Evolutionary conservation across 768 basidiomycete species (phyloP).

Genomic region (Rhodotorula kratochvilovae): DNA sequence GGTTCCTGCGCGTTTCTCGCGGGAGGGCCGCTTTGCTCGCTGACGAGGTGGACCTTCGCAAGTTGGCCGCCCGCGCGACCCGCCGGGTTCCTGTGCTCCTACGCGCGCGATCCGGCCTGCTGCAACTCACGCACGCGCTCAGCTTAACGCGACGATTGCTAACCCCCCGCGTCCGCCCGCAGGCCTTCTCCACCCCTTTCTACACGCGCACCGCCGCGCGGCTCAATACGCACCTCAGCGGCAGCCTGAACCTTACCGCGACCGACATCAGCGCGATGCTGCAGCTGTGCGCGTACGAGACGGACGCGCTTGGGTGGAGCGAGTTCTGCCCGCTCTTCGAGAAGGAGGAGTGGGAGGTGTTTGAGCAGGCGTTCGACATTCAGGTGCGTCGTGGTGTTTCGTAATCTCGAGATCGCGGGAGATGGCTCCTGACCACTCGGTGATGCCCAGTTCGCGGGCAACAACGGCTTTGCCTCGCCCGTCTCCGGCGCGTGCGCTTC

Average conservation of each 20-base stretch:
- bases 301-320: conserved; percentile 44
- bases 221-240: conserved; percentile 37
- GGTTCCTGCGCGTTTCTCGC: too few species aligned
- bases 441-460: conserved; percentile 51
- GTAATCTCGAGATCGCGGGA: too few species aligned
- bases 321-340: conserved; percentile 49
- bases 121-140: too few species aligned
- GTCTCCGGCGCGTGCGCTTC: conserved; percentile 47
- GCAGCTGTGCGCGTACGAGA: conserved; percentile 45
- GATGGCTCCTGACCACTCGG: neutral
- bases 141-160: too few species aligned
- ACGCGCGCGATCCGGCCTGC: too few species aligned
- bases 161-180: neutral
- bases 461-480: conserved; percentile 46
- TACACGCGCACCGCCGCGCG: conserved; percentile 39
- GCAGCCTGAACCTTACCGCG: conserved; percentile 40
- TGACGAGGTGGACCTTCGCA: neutral
- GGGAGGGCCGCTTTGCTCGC: too few species aligned
- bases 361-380: conserved; percentile 31
- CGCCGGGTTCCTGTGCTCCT: too few species aligned
- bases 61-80: neutral
- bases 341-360: conserved; percentile 37
- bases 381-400: conserved; percentile 26
- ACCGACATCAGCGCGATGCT: conserved; percentile 46
- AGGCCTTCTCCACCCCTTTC: conserved; percentile 13